Base-by-base conservation (phyloP, 768 basidiomycete species). In the Strobilomyces echinocephalus region DNA sequence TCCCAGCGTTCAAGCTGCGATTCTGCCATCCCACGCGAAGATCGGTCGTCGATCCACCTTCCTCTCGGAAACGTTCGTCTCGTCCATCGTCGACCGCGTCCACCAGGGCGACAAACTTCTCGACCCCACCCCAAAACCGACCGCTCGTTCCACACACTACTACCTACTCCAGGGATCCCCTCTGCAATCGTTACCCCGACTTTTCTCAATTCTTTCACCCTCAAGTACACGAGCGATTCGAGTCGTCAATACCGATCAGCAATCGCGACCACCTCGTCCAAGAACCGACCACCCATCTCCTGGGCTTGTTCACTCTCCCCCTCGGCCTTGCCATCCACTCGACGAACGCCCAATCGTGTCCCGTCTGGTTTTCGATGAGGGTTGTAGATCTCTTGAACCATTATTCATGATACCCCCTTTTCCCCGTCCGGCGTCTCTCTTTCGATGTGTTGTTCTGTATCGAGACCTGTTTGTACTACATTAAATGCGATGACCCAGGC, bases 401-500 rank as follows among this genome's bases (percentile, higher is more conserved):
- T 14, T 20, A 14, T 9, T 53, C 38, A 46, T 12, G 24, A 15
- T 24, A 36, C 26, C 46, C 52, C 31, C 31, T 20, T 34, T 45
- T 28, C 41, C 31, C 24, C 21, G 31, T 44, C 50, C 40, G 34
- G 42, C 35, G 12, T 38, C 15, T 46, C 1, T 53, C 35, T 35
- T 53, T 35, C 11, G 24, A 4, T 14, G 14, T 28, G 20, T 59
- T 55, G 51, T 52, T 57, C 52, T 56, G 55, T 64, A 44, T 24
- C 24, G 24, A n/a, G 31, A 14, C 41, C 26, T 44, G 28, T 35
- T 45, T 34, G 54, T 47, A 60, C 31, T 20, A 34, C 35, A 24
- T 47, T 43, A 33, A 28, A 41, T 28, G 12, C 64, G 63, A 57
- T 74, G 73, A n/a, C 81, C 82, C 42, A 85, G 65, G 50, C 72